A percentile compares a stretch with the other conserved stretches of the same genome.
phyloP scores from a whole-genome alignment of 2,329 filamentous ascomycete genomes.

The Exophiala alcalophila region DNA sequence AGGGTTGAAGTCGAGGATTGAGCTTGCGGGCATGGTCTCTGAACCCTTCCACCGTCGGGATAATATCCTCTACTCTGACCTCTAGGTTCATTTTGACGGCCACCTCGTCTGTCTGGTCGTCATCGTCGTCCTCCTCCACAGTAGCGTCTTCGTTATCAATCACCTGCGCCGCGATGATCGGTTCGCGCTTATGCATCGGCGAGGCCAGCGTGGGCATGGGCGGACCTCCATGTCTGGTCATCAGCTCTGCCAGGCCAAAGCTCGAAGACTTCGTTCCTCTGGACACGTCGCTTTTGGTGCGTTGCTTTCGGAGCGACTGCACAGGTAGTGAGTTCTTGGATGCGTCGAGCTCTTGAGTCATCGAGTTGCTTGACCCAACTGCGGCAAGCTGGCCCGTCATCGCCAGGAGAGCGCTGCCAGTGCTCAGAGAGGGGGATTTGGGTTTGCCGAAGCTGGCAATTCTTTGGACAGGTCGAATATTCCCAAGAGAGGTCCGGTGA shows the following conservation, averaged over 20 bases:
- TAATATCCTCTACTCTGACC: constrained; percentile 63
- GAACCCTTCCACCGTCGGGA: constrained; percentile 73
- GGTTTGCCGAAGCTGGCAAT: constrained; percentile 40
- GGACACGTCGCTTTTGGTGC: constrained; percentile 58
- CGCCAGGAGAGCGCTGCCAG: constrained; percentile 42
- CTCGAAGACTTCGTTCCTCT: constrained; percentile 37
- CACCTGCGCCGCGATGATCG: constrained; percentile 22
- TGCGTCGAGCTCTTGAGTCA: constrained; percentile 52
- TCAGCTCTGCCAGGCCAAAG: constrained; percentile 52
- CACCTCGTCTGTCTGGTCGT: constrained; percentile 41
- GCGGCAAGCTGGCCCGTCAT: constrained; percentile 47
- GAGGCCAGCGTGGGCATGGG: constrained; percentile 56
- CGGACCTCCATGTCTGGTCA: constrained; percentile 57
- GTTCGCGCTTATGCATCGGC: constrained; percentile 39
- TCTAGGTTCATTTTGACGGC: constrained; percentile 55
- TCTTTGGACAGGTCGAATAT: constrained; percentile 36
- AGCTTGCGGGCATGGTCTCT: constrained; percentile 67
- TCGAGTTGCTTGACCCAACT: constrained; percentile 54
- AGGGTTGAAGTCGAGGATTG: constrained; percentile 67
- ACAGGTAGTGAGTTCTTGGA: constrained; percentile 28
- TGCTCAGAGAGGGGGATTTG: constrained; percentile 42
- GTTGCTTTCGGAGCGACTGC: constrained; percentile 35
- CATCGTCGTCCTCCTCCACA: constrained; percentile 45
- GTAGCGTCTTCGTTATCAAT: constrained; percentile 36
- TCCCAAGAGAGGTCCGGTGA: constrained; percentile 29